Base-by-base conservation (phyloP, 805 yeast species). In the Starmerella vaccinii region DNA sequence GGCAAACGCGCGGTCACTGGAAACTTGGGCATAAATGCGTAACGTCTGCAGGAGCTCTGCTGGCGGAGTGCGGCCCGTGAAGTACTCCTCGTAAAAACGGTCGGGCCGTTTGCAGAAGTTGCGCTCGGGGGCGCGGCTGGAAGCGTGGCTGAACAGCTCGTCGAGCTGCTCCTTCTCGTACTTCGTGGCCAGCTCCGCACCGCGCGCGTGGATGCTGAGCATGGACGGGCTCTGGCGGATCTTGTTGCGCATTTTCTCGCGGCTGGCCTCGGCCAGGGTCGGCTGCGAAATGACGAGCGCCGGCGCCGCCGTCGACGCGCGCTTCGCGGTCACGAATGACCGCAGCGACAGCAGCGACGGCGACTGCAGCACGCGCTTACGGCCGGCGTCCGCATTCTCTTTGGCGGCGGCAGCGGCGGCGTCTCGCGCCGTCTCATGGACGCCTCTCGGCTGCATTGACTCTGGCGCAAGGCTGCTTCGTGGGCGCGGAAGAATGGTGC, bases 181-280 rank as follows among this genome's bases (percentile, higher is more conserved):
- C 15, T 38, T 49, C 27, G 41, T 8, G 30, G 34, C 49, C 65
- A 61, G 27, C 68, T 65, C 47, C 55, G 61, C 7, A 39, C 58
- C 38, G 50, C 5, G 60, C 48, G 23, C 75, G 66, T 12, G 77
- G 71, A 55, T 43, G 45, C 53, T 53, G 24, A 76, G 59, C 41
- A 76, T 61, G 4, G 80, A 75, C 2, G 75, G 66, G 26, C 77
- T 73, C 49, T 75, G 76, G 56, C 71, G 71, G 43, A 80, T 64
- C 57, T 76, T 80, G 51, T 71, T 70, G 55, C 73, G 71, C 47
- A 80, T 66, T 54, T 77, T 79, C 53, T 74, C 78, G 32, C 78
- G 69, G 15, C 83, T 74, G 12, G 71, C 72, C 34, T 73, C 75
- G 50, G 75, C 77, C 6, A 82, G 80, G 4, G 75, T 70, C 1